These are phyloP conservation scores for Ogataea thermomethanolica DNA, from an alignment of 805 yeast genomes.

Conservation along the genomic window DNA sequence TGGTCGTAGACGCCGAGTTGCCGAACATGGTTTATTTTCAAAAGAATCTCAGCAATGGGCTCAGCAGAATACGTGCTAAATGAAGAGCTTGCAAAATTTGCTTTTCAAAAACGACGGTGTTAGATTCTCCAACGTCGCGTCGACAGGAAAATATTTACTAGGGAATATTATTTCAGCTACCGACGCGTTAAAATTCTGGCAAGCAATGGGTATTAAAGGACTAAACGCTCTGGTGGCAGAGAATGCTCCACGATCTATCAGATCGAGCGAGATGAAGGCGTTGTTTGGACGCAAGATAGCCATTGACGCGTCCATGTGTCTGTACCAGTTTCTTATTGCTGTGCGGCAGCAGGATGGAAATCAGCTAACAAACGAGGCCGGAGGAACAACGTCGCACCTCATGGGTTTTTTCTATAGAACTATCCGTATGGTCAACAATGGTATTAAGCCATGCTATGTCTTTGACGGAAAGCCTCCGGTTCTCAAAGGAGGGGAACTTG, in stretches of 20 bases:
- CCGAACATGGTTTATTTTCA: slow-evolving; percentile 41
- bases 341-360: slow-evolving; percentile 98
- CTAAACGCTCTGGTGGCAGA: slow-evolving; percentile 83
- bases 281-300: slow-evolving; percentile 96
- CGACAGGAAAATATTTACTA: slow-evolving; percentile 1
- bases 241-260: slow-evolving; percentile 81
- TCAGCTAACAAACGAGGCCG: slow-evolving; percentile 80
- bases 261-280: slow-evolving; percentile 74
- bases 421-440: slow-evolving; percentile 80
- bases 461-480: slow-evolving; percentile 98
- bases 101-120: background rate
- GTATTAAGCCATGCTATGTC: slow-evolving; percentile 95
- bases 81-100: slow-evolving; percentile 4
- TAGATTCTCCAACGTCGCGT: slow-evolving; percentile 5
- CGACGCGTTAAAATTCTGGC: slow-evolving; percentile 3
- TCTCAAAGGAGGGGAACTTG: slow-evolving; percentile 87
- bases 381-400: slow-evolving; percentile 89
- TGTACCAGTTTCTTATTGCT: slow-evolving; percentile 92
- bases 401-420: slow-evolving; percentile 98
- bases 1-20: slow-evolving; percentile 35
- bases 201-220: slow-evolving; percentile 50
- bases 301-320: slow-evolving; percentile 93
- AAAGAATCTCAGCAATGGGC: slow-evolving; percentile 2
- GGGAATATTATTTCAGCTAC: slow-evolving; percentile 1
- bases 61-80: background rate